phyloP scores from a whole-genome alignment of 768 basidiomycete species.

The Lentinus tigrinus region DNA sequence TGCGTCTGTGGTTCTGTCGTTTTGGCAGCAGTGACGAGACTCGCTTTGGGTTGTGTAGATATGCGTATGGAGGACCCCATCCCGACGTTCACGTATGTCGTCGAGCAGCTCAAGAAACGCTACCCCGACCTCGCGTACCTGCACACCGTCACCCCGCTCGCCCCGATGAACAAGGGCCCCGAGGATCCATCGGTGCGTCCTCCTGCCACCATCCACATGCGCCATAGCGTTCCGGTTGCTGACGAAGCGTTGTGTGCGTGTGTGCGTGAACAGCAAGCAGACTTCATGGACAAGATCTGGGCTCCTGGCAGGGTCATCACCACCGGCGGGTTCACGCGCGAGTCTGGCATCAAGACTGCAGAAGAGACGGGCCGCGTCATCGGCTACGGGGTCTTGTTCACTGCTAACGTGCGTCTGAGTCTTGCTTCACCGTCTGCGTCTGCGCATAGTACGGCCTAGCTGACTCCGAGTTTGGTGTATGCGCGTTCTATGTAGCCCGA shows the following conservation, averaged over 20 bases:
- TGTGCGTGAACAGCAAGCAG: constrained; percentile 12
- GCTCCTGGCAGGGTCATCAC: constrained; percentile 22
- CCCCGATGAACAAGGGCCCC: constrained; percentile 1
- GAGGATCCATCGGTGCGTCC: background rate
- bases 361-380: constrained; percentile 25
- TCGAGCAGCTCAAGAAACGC: constrained; percentile 33
- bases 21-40: no score
- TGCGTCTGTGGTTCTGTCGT: constrained; percentile 13
- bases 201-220: no score
- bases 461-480: background rate
- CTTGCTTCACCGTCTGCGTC: no score
- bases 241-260: no score
- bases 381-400: constrained; percentile 27
- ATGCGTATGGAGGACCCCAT: constrained; percentile 56
- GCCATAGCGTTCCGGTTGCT: no score
- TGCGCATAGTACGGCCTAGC: background rate
- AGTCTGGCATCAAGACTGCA: constrained; percentile 20
- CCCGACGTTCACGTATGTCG: constrained; percentile 52
- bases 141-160: constrained; percentile 33
- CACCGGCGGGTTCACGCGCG: constrained; percentile 25
- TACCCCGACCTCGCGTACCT: constrained; percentile 43
- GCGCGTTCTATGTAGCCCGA: constrained; percentile 41
- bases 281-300: constrained; percentile 26
- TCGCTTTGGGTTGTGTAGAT: constrained; percentile 12
- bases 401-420: constrained; percentile 30